Evolutionary conservation across 2,329 filamentous ascomycete species (phyloP), one percentile per base, ranked within the genome.

Genomic region (Bipolaris bicolor): DNA sequence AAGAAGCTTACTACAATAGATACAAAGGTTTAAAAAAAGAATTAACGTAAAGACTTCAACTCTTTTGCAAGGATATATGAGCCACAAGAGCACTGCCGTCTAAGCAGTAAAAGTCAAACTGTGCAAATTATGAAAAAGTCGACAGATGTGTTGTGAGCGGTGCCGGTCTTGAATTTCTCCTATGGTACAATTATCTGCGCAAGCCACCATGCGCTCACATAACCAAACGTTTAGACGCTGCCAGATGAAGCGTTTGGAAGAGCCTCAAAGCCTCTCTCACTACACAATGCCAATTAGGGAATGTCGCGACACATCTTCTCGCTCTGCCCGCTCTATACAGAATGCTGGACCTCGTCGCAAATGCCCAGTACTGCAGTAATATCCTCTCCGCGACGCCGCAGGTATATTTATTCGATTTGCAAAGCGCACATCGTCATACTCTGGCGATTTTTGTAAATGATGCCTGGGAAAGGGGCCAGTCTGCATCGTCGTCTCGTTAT

Each of bases 181-280:
- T 72, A 73, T 74, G 60, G 53, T 74, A 75, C 69, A 74, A 63
- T 60, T 60, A 60, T 61, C 58, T 62, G 57, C 62, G 63, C 63
- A 60, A 59, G 52, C 63, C 67, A 62, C 57, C 64, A 62, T 64
- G 57, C 66, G 62, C 62, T 64, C 59, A 58, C 64, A 64, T 64
- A 66, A 59, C 61, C 63, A 58, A 55, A 60, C 52, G 65, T 64
- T 59, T 66, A 52, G 47, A 69, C 69, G 67, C 70, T 68, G 51
- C 62, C 62, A 58, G 55, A 64, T 68, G 63, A 62, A 63, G 63
- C 62, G 63, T 60, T 62, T 60, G 61, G 64, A 58, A 57, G 64
- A 61, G 60, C 65, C 67, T 70, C 62, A 53, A 65, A 61, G 62
- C 65, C 67, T 71, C 63, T 70, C 66, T 69, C 66, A 64, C 62